Percentiles rank a stretch among this genome's conserved stretches.
Evolutionary conservation across 148 eudicot species (phyloP).

Genomic region (Diospyros kaki): DNA sequence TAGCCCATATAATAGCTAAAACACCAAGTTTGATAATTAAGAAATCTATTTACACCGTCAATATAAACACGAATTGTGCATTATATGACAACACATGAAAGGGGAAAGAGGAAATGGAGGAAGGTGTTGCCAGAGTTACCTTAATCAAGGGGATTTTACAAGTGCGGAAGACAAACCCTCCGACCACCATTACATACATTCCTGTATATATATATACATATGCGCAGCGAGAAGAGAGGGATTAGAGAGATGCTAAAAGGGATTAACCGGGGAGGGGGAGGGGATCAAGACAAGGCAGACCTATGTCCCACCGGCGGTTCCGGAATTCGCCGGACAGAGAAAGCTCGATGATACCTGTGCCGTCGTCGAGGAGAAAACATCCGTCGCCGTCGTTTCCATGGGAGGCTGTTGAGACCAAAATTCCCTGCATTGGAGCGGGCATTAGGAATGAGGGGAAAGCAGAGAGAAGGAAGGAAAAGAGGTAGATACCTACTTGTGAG

Average conservation of each 20-base stretch:
- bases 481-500: constrained; percentile 33
- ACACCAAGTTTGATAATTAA: too few species aligned
- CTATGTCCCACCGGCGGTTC: constrained; percentile 35
- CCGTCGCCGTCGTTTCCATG: constrained; percentile 8
- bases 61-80: too few species aligned
- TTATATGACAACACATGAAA: too few species aligned
- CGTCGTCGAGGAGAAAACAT: constrained; percentile 66
- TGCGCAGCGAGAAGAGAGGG: not conserved
- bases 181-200: constrained; percentile 88
- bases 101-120: not conserved
- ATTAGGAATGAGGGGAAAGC: not conserved
- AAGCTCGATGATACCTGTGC: constrained; percentile 63
- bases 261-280: not conserved
- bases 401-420: constrained; percentile 41
- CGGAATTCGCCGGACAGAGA: constrained; percentile 26
- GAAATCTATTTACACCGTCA: too few species aligned
- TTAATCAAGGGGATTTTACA: constrained; percentile 42
- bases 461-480: not conserved
- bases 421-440: constrained; percentile 39
- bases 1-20: too few species aligned
- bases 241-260: not conserved
- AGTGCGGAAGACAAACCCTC: constrained; percentile 32
- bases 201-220: constrained; percentile 33
- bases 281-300: not conserved
- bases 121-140: constrained; percentile 29